Evolutionary conservation across 1,284 basidiomycete genomes (phyloP), one percentile per base, ranked within the genome.

Genomic region (Lignosus rhinocerotis): DNA sequence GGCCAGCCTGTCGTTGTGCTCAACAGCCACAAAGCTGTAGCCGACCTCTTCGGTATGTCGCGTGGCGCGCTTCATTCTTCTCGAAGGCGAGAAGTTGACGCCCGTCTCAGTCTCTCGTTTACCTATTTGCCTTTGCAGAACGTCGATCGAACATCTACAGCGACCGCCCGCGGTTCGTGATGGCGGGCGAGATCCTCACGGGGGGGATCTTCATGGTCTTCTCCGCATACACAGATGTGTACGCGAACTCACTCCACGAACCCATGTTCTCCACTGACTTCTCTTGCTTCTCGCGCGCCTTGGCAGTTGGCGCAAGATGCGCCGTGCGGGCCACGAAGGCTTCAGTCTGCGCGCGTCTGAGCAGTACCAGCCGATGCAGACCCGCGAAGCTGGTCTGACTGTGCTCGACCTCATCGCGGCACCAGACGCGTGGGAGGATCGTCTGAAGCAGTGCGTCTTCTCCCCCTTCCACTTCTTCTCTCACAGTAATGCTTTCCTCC

Each of bases 151-250:
- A 43, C 6, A 57, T 61, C 33, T 61, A 61, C 45, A 59, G 58
- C 39, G 61, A 63, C 46, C 43, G 64, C 21, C 59, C 60, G 21
- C 49, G 61, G 11, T 34, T 62, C 30, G 47, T 62, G 36, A 60
- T 62, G 61, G 54, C 51, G 3, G 49, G 45, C 36, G 55, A 62
- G 48, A 51, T 62, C 14, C 51, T 58, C 12, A 52, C 51, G 2
- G 55, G 53, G 16, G 55, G 51, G 3, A 41, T 57, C n/a, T 45
- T 53, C 11, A 46, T 48, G 43, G 48, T 50, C 30, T 46, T 55
- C 30, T 25, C 50, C 9, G n/a, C 32, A 2, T 55, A 55, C 45
- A 41, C 25, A 19, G 49, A 55, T 31, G 21, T 55, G 47, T 54
- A 30, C 16, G 51, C 34, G 36, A 16, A 21, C 12, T 25, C 25